Conservation (phyloP, 2,329 filamentous ascomycete genomes). For the Plenodomus lindquistii region DNA sequence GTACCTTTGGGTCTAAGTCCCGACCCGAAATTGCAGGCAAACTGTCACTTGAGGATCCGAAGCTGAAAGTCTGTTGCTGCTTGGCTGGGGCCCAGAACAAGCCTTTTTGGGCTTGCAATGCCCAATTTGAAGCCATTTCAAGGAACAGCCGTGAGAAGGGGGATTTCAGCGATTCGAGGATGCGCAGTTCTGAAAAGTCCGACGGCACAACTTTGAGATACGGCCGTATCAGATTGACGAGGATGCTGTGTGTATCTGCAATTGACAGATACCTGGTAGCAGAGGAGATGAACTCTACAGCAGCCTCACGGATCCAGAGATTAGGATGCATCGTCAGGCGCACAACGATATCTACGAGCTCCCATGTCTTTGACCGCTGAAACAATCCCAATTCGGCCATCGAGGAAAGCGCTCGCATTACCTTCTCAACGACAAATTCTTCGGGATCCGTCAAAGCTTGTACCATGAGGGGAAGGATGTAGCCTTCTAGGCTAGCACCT, state of each 20-base stretch:
- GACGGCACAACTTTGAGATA: constrained; percentile 77
- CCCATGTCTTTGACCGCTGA: constrained; percentile 82
- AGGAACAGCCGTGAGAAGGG: constrained; percentile 79
- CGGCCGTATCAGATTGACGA: constrained; percentile 77
- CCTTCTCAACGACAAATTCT: constrained; percentile 90
- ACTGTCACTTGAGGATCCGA: constrained; percentile 61
- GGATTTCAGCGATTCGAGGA: constrained; percentile 82
- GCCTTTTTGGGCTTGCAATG: constrained; percentile 76
- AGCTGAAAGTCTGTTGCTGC: constrained; percentile 70
- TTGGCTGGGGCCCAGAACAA: constrained; percentile 83
- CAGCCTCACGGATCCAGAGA: constrained; percentile 89
- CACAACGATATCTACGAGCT: constrained; percentile 79
- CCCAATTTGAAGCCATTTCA: constrained; percentile 86
- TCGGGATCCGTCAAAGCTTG: constrained; percentile 92
- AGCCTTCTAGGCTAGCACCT: constrained; percentile 86
- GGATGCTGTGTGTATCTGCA: constrained; percentile 81
- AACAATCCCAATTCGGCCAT: constrained; percentile 88
- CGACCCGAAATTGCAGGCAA: constrained; percentile 60
- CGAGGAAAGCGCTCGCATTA: constrained; percentile 82
- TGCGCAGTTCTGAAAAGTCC: constrained; percentile 69
- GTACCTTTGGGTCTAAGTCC: constrained; percentile 60
- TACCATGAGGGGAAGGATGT: constrained; percentile 93
- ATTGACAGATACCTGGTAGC: constrained; percentile 74
- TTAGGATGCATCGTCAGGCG: constrained; percentile 94
- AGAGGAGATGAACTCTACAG: constrained; percentile 79